Base-by-base conservation (phyloP, 352 stramenopile genomes). In the Phytophthora europaea region DNA sequence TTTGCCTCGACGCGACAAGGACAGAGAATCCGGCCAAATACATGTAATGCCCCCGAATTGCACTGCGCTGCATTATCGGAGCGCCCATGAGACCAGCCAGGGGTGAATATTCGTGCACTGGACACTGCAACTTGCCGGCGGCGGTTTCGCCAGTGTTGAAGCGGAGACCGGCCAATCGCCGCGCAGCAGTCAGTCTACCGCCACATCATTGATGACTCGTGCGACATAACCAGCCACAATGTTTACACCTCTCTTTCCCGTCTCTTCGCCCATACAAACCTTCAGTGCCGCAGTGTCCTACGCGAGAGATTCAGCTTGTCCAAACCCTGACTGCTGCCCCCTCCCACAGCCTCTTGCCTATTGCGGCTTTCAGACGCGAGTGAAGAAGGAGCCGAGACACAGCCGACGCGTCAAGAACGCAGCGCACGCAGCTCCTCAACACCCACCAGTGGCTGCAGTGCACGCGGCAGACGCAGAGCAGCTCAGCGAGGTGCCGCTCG, bases 281-380 rank as follows among this genome's bases (percentile, higher is more conserved):
- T 53, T 50, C 10, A 26, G 23, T 9, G 20, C 20, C 10, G 1
- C 43, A 54, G 61, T 74, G 65, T 65, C 54, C 64, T 52, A 64
- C 70, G 57, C 38, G 26, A 68, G 61, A 83, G 65, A 80, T 83
- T 79, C 76, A 80, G 76, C 65, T 77, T 83, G 64, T 81, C 75
- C 75, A 81, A 76, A 71, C 51, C 40, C 33, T 36, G 4, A 8
- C 31, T 36, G 31, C 31, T 36, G n/a, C n/a, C n/a, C n/a, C n/a
- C n/a, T n/a, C n/a, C n/a, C n/a, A n/a, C n/a, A n/a, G n/a, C n/a
- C n/a, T n/a, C n/a, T n/a, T n/a, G n/a, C n/a, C n/a, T n/a, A n/a
- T n/a, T 78, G 72, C 67, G 58, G 31, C 51, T 72, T 78, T 75
- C 33, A 55, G 38, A 54, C 31, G 36, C 48, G 64, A 64, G 33